These are phyloP conservation scores for Aspergillus versicolor DNA, from an alignment of 2,329 filamentous ascomycete species.

Conservation along the genomic window DNA sequence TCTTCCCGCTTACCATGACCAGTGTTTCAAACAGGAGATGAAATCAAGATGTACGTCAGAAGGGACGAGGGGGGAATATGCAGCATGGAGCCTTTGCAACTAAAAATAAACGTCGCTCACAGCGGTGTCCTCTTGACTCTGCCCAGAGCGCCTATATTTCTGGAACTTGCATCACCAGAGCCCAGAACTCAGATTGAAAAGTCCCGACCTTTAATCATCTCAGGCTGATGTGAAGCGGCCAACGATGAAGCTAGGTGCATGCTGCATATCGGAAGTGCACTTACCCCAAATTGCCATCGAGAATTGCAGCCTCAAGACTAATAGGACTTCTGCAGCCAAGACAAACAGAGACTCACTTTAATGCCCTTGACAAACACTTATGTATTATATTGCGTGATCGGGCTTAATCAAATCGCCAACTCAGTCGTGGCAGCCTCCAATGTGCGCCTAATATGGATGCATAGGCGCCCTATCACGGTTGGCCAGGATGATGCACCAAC, in stretches of 20 bases:
- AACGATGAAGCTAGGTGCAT: background rate
- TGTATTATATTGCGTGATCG: conserved; percentile 3
- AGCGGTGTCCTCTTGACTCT: background rate
- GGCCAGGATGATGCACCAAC: conserved; percentile 1
- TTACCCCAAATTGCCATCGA: background rate
- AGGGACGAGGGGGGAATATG: background rate
- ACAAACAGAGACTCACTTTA: conserved; percentile 7
- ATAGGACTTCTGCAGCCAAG: conserved; percentile 12
- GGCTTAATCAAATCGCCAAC: conserved; percentile 14
- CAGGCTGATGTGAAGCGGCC: conserved; percentile 1
- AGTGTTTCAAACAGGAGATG: background rate
- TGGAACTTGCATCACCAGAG: background rate
- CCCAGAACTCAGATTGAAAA: background rate
- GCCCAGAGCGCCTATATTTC: background rate
- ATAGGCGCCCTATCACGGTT: conserved; percentile 11
- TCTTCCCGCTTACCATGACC: background rate
- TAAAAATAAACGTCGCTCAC: background rate
- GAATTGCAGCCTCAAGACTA: conserved; percentile 11
- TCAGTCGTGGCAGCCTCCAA: conserved; percentile 17
- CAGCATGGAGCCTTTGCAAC: background rate
- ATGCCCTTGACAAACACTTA: conserved; percentile 6
- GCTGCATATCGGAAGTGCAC: background rate
- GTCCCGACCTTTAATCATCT: background rate
- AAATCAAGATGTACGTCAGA: background rate
- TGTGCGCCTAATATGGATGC: conserved; percentile 9